These are phyloP conservation scores for Microbotryum scabiosae DNA, from an alignment of 1,284 basidiomycete species.

Conservation along the genomic window DNA sequence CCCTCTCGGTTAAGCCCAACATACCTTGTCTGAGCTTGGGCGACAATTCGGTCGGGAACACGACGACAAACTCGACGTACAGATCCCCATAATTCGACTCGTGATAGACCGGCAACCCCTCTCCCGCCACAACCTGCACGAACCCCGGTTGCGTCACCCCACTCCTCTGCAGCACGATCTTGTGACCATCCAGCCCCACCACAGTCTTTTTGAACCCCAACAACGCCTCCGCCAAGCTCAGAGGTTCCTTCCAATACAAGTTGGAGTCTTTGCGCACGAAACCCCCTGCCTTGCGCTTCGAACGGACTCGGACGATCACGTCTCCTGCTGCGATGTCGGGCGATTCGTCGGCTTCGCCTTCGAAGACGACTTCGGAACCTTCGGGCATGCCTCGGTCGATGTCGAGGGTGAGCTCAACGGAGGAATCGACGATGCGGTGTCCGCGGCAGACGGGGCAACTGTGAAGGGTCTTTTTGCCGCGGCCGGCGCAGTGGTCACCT, in stretches of 20 bases:
- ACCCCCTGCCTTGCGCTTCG: slow-evolving; percentile 59
- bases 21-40: slow-evolving; percentile 4
- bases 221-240: slow-evolving; percentile 80
- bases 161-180: slow-evolving; percentile 58
- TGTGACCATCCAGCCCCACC: slow-evolving; percentile 79
- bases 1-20: neutral
- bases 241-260: slow-evolving; percentile 79
- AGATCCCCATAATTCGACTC: slow-evolving; percentile 58
- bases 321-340: slow-evolving; percentile 90
- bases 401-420: slow-evolving; percentile 61
- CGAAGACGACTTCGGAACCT: slow-evolving; percentile 80
- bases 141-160: slow-evolving; percentile 86
- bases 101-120: slow-evolving; percentile 51
- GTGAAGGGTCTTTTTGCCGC: slow-evolving; percentile 62
- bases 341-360: slow-evolving; percentile 85
- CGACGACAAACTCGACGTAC: slow-evolving; percentile 82
- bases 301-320: slow-evolving; percentile 71
- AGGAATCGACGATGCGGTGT: slow-evolving; percentile 59
- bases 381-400: slow-evolving; percentile 82
- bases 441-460: slow-evolving; percentile 72
- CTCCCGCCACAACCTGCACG: slow-evolving; percentile 72
- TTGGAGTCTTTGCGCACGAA: slow-evolving; percentile 81
- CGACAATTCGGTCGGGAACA: slow-evolving; percentile 65
- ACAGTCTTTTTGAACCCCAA: slow-evolving; percentile 75
- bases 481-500: slow-evolving; percentile 68